Percentiles rank a stretch among this genome's conserved stretches.
phyloP scores from a whole-genome alignment of 306 rosid species.

The Senna tora region DNA sequence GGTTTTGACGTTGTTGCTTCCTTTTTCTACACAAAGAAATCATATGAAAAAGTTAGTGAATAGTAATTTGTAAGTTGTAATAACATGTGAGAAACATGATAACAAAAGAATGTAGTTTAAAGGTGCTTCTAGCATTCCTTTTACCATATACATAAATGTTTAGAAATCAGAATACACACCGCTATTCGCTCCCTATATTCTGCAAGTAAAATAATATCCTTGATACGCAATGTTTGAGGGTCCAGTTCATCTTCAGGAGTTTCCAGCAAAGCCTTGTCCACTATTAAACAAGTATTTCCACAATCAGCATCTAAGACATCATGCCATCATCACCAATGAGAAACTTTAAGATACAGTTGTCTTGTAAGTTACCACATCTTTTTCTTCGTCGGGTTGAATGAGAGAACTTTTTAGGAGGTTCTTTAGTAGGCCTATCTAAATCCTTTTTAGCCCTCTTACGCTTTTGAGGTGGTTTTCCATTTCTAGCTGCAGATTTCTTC shows the following conservation, averaged over 20 bases:
- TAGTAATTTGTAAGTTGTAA: not conserved
- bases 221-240: conserved; percentile 53
- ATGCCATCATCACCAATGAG: conserved; percentile 18
- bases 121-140: not conserved
- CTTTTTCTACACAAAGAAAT: conserved; percentile 64
- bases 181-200: conserved; percentile 69
- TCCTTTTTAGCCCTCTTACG: conserved; percentile 50
- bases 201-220: conserved; percentile 71
- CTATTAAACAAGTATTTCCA: conserved; percentile 44
- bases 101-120: not conserved
- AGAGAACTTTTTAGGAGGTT: conserved; percentile 68
- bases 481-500: conserved; percentile 59
- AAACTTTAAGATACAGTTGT: conserved; percentile 24
- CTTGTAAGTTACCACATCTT: conserved; percentile 60
- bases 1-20: conserved; percentile 54
- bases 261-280: conserved; percentile 77
- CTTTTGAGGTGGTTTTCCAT: conserved; percentile 56
- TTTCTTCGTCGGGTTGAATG: conserved; percentile 76
- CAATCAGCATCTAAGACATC: conserved; percentile 35
- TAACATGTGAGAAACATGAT: not conserved
- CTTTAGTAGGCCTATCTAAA: conserved; percentile 39
- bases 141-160: not conserved
- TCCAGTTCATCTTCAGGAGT: conserved; percentile 80
- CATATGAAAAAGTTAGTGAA: conserved; percentile 24
- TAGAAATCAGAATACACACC: conserved; percentile 50